Evolutionary conservation across 805 yeast species (phyloP).

Genomic region (Ogataea saltuana): DNA sequence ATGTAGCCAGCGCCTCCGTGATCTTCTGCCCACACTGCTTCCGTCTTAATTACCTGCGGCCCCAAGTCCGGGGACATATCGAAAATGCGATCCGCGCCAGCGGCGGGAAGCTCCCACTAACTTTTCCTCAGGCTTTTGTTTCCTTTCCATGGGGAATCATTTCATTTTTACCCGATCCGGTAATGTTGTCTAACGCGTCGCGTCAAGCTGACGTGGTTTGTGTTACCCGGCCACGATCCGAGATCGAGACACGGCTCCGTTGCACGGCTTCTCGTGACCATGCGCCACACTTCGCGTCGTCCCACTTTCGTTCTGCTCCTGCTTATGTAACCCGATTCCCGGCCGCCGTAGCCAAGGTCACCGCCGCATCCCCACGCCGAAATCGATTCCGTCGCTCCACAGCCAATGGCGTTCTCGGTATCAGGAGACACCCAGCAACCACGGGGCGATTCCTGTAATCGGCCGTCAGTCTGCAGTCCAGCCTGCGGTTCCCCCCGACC

Average conservation of each 20-base stretch:
- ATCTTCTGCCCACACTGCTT: too few relatives aligned
- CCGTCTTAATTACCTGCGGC: too few relatives aligned
- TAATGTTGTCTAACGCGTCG: conserved; percentile 4
- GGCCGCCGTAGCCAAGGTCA: neutral
- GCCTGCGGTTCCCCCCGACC: neutral
- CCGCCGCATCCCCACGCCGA: neutral
- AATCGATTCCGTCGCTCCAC: conserved; percentile 2
- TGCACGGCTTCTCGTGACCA: neutral
- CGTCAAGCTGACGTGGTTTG: conserved; percentile 2
- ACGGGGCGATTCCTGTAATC: too few relatives aligned
- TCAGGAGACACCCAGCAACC: too few relatives aligned
- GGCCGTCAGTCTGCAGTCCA: too few relatives aligned
- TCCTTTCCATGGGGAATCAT: conserved; percentile 6
- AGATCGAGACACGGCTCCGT: too few relatives aligned
- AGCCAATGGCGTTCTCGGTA: conserved; percentile 1
- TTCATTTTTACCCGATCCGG: conserved; percentile 3
- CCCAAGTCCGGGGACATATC: too few relatives aligned
- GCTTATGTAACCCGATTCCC: neutral
- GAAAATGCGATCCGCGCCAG: too few relatives aligned
- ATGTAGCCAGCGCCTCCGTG: too few relatives aligned
- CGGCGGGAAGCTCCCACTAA: too few relatives aligned
- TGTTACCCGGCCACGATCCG: conserved; percentile 4
- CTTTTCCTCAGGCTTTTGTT: neutral
- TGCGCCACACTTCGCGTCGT: neutral
- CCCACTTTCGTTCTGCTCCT: neutral